phyloP scores from a whole-genome alignment of 2,329 filamentous ascomycete genomes.

The Cladorrhinum sp. region DNA sequence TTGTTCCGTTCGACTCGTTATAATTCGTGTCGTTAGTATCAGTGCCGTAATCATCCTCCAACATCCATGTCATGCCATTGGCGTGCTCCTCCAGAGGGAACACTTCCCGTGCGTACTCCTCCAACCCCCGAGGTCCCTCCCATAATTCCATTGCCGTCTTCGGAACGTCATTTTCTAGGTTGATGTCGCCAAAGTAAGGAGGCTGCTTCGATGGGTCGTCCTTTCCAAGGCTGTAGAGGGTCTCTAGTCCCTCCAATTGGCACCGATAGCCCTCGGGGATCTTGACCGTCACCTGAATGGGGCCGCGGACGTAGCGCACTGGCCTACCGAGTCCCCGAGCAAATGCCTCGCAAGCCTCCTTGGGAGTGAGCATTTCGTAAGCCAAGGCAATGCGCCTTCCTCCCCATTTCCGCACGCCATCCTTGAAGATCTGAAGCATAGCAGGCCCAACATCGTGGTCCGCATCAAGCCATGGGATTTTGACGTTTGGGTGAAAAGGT shows the following conservation, averaged over 20 bases:
- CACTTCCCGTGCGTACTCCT: slow-evolving; percentile 92
- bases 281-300: slow-evolving; percentile 79
- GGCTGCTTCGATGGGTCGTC: slow-evolving; percentile 55
- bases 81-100: slow-evolving; percentile 93
- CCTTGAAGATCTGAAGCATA: slow-evolving; percentile 91
- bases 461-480: slow-evolving; percentile 91
- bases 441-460: slow-evolving; percentile 95
- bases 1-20: slow-evolving; percentile 15
- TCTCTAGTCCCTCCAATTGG: slow-evolving; percentile 71
- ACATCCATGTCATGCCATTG: slow-evolving; percentile 93
- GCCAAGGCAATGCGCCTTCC: slow-evolving; percentile 74
- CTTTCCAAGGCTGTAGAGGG: slow-evolving; percentile 52
- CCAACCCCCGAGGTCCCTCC: slow-evolving; percentile 85
- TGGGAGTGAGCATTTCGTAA: slow-evolving; percentile 82
- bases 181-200: slow-evolving; percentile 59
- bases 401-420: slow-evolving; percentile 84
- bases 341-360: slow-evolving; percentile 79
- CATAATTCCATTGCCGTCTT: slow-evolving; percentile 76
- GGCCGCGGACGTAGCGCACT: slow-evolving; percentile 72
- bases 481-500: slow-evolving; percentile 85
- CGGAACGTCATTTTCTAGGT: slow-evolving; percentile 63
- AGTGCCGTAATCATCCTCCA: slow-evolving; percentile 48
- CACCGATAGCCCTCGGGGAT: slow-evolving; percentile 85
- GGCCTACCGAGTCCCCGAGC: slow-evolving; percentile 72
- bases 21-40: slow-evolving; percentile 24